These are phyloP conservation scores for Gentiana dahurica DNA, from an alignment of 257 asterid species.

Conservation along the genomic window DNA sequence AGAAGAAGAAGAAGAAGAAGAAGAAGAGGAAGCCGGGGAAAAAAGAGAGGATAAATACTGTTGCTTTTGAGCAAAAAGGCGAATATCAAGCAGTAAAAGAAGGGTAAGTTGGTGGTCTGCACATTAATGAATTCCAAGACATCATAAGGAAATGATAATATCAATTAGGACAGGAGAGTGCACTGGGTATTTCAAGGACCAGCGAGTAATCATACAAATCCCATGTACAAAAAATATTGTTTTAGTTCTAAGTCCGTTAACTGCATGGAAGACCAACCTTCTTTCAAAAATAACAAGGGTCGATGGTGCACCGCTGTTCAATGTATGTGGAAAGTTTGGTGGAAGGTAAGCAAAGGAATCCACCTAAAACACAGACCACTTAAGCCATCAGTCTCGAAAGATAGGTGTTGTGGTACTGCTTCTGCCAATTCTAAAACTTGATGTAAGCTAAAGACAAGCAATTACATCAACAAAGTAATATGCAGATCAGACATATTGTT, in stretches of 20 bases:
- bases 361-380: slow-evolving; percentile 40
- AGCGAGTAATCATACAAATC: background rate
- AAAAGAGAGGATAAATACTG: background rate
- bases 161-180: too few species aligned
- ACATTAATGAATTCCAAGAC: background rate
- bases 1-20: slow-evolving; percentile 5
- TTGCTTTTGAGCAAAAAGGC: slow-evolving; percentile 1
- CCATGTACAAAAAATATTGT: background rate
- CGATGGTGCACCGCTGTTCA: slow-evolving; percentile 54
- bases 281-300: slow-evolving; percentile 69
- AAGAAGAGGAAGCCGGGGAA: background rate
- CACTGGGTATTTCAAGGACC: too few species aligned
- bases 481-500: background rate
- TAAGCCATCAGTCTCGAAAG: background rate
- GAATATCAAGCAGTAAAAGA: background rate
- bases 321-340: slow-evolving; percentile 49
- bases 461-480: too few species aligned
- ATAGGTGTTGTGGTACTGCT: background rate
- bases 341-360: slow-evolving; percentile 92
- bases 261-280: slow-evolving; percentile 39
- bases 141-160: too few species aligned
- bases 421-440: background rate
- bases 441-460: background rate
- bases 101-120: background rate
- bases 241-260: background rate